Conservation (phyloP, 176 grass and related monocot genomes). For the barley (Hordeum vulgare) region MorexV3_pseudomolecules_assembly NC_058524.1:61614508-61615007, state of each 20-base stretch:
- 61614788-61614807: not conserved
- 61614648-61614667: no score
- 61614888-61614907: not conserved
- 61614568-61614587: not conserved
- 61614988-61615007: no score
- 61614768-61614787: not conserved
- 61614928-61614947: not conserved
- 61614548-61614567: not conserved
- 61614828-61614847: not conserved
- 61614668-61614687: no score
- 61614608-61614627: not conserved
- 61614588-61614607: no score
- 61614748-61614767: constrained; percentile 5
- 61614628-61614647: no score
- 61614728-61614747: constrained; percentile 19
- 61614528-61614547: not conserved
- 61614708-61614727: constrained; percentile 13
- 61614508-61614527: no score
- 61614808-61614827: not conserved
- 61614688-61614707: constrained; percentile 22
- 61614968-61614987: no score
- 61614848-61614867: not conserved
- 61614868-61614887: not conserved
- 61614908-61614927: not conserved
- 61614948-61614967: not conserved